Conservation (phyloP, 2,329 filamentous ascomycete species). For the Cryphonectria parasitica region DNA sequence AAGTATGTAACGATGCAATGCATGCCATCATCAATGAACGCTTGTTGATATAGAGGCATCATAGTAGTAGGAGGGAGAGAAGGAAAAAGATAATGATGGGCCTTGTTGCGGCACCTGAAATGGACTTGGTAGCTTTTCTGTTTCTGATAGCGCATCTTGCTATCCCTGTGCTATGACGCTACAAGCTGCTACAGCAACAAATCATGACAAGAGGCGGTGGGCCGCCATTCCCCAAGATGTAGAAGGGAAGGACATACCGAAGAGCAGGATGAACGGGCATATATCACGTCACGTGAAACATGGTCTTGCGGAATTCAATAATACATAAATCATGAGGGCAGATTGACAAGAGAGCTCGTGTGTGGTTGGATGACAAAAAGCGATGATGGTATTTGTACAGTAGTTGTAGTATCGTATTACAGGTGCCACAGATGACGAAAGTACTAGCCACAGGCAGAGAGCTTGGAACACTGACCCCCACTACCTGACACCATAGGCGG, state of each 20-base stretch:
- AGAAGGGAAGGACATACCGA: background rate
- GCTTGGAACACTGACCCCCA: conserved; percentile 1
- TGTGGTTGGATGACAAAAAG: background rate
- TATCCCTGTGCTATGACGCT: background rate
- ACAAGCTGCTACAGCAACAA: background rate
- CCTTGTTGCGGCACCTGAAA: background rate
- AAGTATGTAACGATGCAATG: background rate
- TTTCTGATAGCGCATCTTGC: background rate
- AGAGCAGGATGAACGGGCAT: background rate
- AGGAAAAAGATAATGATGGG: background rate
- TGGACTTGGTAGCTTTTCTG: background rate
- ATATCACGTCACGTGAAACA: background rate
- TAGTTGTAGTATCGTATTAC: background rate
- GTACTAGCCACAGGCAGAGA: conserved; percentile 1
- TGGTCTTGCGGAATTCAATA: background rate
- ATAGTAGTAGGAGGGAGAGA: too few relatives aligned
- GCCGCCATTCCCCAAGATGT: background rate
- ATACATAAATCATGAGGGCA: background rate
- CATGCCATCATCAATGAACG: background rate
- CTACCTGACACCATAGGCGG: background rate
- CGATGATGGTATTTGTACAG: background rate
- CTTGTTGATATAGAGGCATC: background rate
- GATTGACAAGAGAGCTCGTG: too few relatives aligned
- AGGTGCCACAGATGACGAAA: background rate
- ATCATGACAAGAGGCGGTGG: background rate